Evolutionary conservation across 1,284 basidiomycete genomes (phyloP).

Genomic region (Bjerkandera adusta): DNA sequence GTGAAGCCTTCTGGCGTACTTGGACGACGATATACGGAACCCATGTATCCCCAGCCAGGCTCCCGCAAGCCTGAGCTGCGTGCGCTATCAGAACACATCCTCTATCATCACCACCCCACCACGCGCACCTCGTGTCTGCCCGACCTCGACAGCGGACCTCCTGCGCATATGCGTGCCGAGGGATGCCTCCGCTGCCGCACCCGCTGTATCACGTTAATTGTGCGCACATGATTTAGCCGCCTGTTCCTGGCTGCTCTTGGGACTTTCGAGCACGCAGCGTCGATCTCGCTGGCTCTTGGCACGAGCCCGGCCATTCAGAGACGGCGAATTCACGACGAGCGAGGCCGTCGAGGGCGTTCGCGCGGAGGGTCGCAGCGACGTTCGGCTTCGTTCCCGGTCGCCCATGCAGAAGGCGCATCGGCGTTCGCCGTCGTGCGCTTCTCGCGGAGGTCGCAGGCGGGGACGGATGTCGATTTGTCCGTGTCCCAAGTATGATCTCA

Average conservation of each 20-base stretch:
- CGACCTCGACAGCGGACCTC: neutral
- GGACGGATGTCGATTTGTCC: too few species aligned
- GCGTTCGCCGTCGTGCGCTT: too few species aligned
- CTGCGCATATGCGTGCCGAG: neutral
- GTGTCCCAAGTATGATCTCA: too few species aligned
- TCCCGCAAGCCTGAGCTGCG: constrained; percentile 1
- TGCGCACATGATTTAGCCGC: neutral
- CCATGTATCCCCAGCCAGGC: constrained; percentile 6
- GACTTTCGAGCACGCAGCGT: too few species aligned
- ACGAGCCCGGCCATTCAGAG: too few species aligned
- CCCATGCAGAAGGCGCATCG: too few species aligned
- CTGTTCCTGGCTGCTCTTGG: constrained; percentile 3
- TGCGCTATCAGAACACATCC: constrained; percentile 11
- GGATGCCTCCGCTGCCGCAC: neutral
- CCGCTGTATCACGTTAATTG: neutral
- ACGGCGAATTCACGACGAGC: too few species aligned
- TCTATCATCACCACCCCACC: constrained; percentile 6
- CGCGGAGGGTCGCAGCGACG: too few species aligned
- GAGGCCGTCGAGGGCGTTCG: too few species aligned
- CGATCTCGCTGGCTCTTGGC: too few species aligned
- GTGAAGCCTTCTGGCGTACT: neutral
- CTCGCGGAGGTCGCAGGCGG: too few species aligned
- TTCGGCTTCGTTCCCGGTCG: too few species aligned
- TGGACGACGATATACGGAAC: constrained; percentile 2
- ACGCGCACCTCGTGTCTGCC: neutral